phyloP scores from a whole-genome alignment of 805 yeast genomes.

The Spathaspora hagerdaliae region DNA sequence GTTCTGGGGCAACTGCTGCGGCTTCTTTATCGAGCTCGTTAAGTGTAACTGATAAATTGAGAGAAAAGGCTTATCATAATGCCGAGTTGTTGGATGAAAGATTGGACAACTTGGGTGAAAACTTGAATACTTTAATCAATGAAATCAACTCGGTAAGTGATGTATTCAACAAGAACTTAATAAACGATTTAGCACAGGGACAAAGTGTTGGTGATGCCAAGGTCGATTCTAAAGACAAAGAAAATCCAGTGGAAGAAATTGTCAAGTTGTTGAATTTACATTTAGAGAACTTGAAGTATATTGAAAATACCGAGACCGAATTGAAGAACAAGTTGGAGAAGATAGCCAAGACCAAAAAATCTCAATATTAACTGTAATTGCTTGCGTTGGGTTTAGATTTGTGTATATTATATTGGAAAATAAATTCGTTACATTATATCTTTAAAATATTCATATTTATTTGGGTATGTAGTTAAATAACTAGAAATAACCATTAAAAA shows the following conservation, averaged over 20 bases:
- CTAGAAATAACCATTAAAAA: too few relatives aligned
- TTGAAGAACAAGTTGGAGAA: constrained; percentile 63
- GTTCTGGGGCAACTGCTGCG: constrained; percentile 5
- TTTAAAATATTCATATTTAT: too few relatives aligned
- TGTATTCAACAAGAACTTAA: constrained; percentile 62
- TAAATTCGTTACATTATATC: too few relatives aligned
- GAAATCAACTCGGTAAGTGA: constrained; percentile 84
- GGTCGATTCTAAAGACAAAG: constrained; percentile 18
- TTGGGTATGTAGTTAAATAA: too few relatives aligned
- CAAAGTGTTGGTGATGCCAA: constrained; percentile 10
- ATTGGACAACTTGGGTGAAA: constrained; percentile 71
- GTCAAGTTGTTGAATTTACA: constrained; percentile 83
- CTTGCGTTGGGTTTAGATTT: too few relatives aligned
- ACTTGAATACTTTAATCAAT: constrained; percentile 67
- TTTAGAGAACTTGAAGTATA: constrained; percentile 82
- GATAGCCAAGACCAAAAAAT: constrained; percentile 16
- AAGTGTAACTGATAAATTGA: constrained; percentile 71
- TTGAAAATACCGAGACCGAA: constrained; percentile 67
- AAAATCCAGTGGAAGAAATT: constrained; percentile 58
- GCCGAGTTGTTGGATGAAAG: constrained; percentile 84
- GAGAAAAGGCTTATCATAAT: constrained; percentile 83
- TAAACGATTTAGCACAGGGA: constrained; percentile 25
- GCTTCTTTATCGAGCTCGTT: constrained; percentile 22
- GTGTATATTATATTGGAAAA: too few relatives aligned
- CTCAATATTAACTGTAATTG: neutral